Evolutionary conservation across 208 protist species (phyloP).

Genomic region (Crithidia fasciculata): DNA sequence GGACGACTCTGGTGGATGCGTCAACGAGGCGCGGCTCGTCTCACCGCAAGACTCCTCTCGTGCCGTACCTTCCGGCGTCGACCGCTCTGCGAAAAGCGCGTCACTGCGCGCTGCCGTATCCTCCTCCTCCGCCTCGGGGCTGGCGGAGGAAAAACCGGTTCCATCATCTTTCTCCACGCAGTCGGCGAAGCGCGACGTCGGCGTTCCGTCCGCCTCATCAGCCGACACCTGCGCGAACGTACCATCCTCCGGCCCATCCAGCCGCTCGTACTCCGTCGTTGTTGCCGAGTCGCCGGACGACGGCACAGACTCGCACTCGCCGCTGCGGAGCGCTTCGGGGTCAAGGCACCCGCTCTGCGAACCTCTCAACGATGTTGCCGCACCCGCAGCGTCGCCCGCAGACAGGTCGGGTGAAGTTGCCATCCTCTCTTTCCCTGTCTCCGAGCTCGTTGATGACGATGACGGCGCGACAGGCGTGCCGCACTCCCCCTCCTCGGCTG

Average conservation of each 20-base stretch:
- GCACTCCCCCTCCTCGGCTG: no score
- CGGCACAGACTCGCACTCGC: not conserved
- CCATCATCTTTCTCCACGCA: slow-evolving; percentile 11
- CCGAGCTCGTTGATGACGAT: no score
- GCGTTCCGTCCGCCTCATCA: slow-evolving; percentile 11
- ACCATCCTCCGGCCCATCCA: not conserved
- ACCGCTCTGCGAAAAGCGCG: not conserved
- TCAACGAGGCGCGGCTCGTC: no score
- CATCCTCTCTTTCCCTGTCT: no score
- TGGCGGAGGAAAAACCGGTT: not conserved
- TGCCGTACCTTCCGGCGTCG: not conserved
- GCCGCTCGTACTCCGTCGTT: not conserved
- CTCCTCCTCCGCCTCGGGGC: not conserved
- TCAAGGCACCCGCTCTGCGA: not conserved
- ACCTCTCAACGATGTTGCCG: not conserved
- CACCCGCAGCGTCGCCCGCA: not conserved
- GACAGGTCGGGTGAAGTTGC: not conserved
- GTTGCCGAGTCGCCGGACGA: not conserved
- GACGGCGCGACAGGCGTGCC: no score
- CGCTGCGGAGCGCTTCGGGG: not conserved
- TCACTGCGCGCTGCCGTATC: not conserved
- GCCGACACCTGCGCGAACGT: slow-evolving; percentile 5
- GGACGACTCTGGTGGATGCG: not conserved
- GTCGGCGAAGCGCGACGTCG: slow-evolving; percentile 15
- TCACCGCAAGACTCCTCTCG: not conserved